Conservation (phyloP, 2,329 filamentous ascomycete species). For the Stemphylium beticola region DNA sequence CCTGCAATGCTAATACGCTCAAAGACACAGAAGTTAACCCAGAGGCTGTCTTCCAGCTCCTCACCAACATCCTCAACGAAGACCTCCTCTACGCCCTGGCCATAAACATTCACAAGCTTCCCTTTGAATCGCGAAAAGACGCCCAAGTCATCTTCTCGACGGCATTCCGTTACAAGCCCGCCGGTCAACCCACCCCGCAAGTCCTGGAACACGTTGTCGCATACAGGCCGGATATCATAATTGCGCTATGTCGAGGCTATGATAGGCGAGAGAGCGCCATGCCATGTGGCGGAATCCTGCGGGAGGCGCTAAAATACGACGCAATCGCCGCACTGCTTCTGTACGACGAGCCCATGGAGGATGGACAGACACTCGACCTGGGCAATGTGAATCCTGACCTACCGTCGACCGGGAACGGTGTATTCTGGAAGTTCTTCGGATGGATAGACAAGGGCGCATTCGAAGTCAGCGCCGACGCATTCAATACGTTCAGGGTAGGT, state of each 20-base stretch:
- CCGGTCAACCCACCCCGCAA: constrained; percentile 74
- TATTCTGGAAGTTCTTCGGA: constrained; percentile 96
- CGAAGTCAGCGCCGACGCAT: constrained; percentile 95
- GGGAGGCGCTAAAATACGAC: constrained; percentile 90
- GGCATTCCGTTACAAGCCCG: constrained; percentile 86
- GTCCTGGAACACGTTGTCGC: constrained; percentile 89
- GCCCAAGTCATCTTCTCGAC: constrained; percentile 95
- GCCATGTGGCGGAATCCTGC: constrained; percentile 84
- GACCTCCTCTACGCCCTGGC: constrained; percentile 87
- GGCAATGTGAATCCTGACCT: constrained; percentile 77
- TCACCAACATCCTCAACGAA: constrained; percentile 84
- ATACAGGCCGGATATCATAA: constrained; percentile 82
- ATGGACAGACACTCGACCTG: constrained; percentile 76
- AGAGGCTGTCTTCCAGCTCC: constrained; percentile 85
- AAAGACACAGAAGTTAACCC: constrained; percentile 84
- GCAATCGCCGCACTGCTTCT: constrained; percentile 88
- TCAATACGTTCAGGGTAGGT: constrained; percentile 89
- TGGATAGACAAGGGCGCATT: constrained; percentile 98
- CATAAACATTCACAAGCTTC: constrained; percentile 79
- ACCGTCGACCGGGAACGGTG: constrained; percentile 77
- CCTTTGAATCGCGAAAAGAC: constrained; percentile 96
- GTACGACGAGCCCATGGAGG: constrained; percentile 82
- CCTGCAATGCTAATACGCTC: constrained; percentile 21
- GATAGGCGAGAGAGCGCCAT: constrained; percentile 90
- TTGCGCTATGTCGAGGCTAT: constrained; percentile 88